Evolutionary conservation across 1,284 basidiomycete species (phyloP), one percentile per base, ranked within the genome.

Genomic region (Schizophyllum amplum): DNA sequence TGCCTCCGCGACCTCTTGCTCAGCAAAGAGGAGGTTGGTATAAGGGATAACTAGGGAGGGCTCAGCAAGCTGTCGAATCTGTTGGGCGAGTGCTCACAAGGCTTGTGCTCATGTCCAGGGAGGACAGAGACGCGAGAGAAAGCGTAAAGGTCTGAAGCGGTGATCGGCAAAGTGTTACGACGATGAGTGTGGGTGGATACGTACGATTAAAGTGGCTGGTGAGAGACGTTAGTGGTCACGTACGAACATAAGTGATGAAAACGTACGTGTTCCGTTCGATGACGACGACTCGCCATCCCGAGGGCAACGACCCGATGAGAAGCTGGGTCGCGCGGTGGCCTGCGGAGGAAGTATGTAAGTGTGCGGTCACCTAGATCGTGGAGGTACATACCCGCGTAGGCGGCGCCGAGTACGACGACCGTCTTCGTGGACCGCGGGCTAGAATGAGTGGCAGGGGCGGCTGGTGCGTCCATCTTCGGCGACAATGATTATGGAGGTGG

Each of bases 51-150:
- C 79, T 81, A 55, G 6, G 42, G 4, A 59, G 22, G 24, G 20
- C 13, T 47, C 13, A 54, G 21, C 23, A 47, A 17, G 27, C 20
- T 53, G 46, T 20, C 21, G 25, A 55, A 25, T 17, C 4, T 9
- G 20, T 20, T 20, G 22, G 46, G 54, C 49, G 20, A 17, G 9
- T 11, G 75, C 71, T 71, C 67, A 79, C 84, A 85, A 20, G 84
- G 83, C 73, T 88, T 88, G 71, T 87, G 81, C 69, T 87, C 86
- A 64, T 88, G 83, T 26, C 80, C 79, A 5, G 83, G 76, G 6
- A 88, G 73, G 13, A 87, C 79, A 7, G 81, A 77, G 61, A 81
- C 81, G 52, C 86, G 76, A 2, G 86, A 83, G 53, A 87, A 74
- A 53, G 81, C 79, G 67, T 87, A 85, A 4, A 84, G 73, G 65